A percentile compares a stretch with the other conserved stretches of the same genome.
phyloP scores from a whole-genome alignment of 306 rosid genomes.

The Notholithocarpus densiflorus region DNA sequence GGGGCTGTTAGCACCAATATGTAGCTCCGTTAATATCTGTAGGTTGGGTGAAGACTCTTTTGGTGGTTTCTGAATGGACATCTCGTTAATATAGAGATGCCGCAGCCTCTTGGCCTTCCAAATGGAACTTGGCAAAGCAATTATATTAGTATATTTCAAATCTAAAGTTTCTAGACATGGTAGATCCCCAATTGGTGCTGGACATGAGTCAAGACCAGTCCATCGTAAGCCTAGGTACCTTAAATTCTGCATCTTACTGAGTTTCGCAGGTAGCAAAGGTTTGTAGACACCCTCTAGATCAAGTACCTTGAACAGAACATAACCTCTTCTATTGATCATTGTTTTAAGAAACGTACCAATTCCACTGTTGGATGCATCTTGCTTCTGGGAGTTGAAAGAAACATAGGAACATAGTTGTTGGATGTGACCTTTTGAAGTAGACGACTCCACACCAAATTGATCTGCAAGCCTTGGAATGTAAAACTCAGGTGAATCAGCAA shows the following conservation, averaged over 20 bases:
- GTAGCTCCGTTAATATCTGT: not conserved
- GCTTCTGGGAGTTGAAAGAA: slow-evolving; percentile 9
- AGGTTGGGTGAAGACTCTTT: not conserved
- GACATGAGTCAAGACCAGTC: slow-evolving; percentile 16
- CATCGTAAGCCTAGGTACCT: slow-evolving; percentile 22
- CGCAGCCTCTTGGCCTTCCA: slow-evolving; percentile 12
- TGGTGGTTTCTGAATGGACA: not conserved
- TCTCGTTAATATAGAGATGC: slow-evolving; percentile 22
- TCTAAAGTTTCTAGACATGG: slow-evolving; percentile 8
- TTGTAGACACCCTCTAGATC: slow-evolving; percentile 29
- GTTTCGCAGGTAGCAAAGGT: slow-evolving; percentile 3
- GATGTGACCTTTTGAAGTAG: not conserved
- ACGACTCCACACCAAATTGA: not conserved
- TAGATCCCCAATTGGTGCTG: not conserved
- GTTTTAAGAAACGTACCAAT: not conserved
- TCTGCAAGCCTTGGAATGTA: slow-evolving; percentile 9
- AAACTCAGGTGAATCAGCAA: not conserved
- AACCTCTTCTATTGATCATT: not conserved
- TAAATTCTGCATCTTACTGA: not conserved
- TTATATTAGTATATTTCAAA: slow-evolving; percentile 17
- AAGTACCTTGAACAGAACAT: slow-evolving; percentile 12
- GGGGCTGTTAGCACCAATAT: not conserved
- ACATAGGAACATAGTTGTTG: not conserved
- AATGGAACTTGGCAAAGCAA: not conserved
- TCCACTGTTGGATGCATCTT: not conserved